Conservation (phyloP, 371 early-diverging fungal genomes). For the Mortierella sp. region DNA sequence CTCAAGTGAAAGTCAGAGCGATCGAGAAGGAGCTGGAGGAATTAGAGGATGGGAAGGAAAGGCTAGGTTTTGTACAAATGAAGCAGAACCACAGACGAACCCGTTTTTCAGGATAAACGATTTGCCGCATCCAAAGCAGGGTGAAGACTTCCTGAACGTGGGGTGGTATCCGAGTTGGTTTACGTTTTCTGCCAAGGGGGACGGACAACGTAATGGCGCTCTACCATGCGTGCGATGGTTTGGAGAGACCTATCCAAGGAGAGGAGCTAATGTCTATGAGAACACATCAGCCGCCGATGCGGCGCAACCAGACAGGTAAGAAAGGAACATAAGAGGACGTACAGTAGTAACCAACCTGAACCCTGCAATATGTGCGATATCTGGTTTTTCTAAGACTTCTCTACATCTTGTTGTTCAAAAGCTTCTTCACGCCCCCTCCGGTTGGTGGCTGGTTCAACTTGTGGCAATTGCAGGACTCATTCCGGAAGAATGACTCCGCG, state of each 20-base stretch:
- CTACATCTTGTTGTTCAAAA: no score
- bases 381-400: no score
- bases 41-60: background rate
- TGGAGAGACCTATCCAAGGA: slow-evolving; percentile 30
- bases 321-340: background rate
- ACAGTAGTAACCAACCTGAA: no score
- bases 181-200: background rate
- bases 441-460: slow-evolving; percentile 33
- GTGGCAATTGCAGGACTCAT: no score
- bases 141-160: background rate
- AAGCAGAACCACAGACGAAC: slow-evolving; percentile 14
- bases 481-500: no score
- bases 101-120: background rate
- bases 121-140: background rate
- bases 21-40: background rate
- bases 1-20: no score
- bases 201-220: no score
- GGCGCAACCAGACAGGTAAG: slow-evolving; percentile 35
- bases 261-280: slow-evolving; percentile 21
- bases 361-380: no score
- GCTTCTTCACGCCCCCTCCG: slow-evolving; percentile 31
- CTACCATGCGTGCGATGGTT: slow-evolving; percentile 53
- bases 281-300: slow-evolving; percentile 8
- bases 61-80: slow-evolving; percentile 26
- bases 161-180: slow-evolving; percentile 26